These are phyloP conservation scores for Ogataea saltuana DNA, from an alignment of 805 yeast genomes.

Conservation along the genomic window DNA sequence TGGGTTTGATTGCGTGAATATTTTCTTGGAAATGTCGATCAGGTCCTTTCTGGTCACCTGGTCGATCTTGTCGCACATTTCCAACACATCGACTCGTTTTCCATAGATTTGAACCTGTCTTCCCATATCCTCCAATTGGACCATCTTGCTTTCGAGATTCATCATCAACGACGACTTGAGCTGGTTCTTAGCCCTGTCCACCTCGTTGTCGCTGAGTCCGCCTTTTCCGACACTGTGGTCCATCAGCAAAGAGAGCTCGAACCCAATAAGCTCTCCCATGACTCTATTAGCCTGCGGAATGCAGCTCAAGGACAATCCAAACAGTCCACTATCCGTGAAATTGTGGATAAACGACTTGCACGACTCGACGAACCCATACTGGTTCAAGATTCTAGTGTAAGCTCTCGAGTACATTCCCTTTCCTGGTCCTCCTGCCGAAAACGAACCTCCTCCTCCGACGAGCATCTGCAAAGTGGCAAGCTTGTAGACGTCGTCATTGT, in stretches of 20 bases:
- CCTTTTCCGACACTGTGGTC: constrained; percentile 50
- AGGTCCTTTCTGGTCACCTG: constrained; percentile 66
- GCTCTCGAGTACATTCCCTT: constrained; percentile 97
- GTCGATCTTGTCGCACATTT: constrained; percentile 81
- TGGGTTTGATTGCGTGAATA: constrained; percentile 76
- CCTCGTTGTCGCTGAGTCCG: constrained; percentile 69
- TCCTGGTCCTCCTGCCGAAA: constrained; percentile 98
- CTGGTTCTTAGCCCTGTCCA: constrained; percentile 89
- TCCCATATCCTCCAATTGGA: constrained; percentile 94
- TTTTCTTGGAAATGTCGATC: constrained; percentile 67
- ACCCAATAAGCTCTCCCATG: constrained; percentile 74
- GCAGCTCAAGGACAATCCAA: constrained; percentile 85
- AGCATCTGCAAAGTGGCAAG: constrained; percentile 86
- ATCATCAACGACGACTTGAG: constrained; percentile 81
- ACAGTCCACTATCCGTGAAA: constrained; percentile 85
- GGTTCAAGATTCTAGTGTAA: constrained; percentile 88
- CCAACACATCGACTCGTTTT: constrained; percentile 67
- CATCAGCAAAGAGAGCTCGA: constrained; percentile 53
- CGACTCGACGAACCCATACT: constrained; percentile 86
- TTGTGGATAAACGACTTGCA: constrained; percentile 88
- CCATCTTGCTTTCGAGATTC: constrained; percentile 91
- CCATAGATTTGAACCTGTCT: constrained; percentile 90
- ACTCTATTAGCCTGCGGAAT: constrained; percentile 84
- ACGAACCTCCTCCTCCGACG: constrained; percentile 96
- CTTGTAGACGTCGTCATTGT: constrained; percentile 85